Base-by-base conservation (phyloP, 768 basidiomycete genomes). In the Lentinula boryana region DNA sequence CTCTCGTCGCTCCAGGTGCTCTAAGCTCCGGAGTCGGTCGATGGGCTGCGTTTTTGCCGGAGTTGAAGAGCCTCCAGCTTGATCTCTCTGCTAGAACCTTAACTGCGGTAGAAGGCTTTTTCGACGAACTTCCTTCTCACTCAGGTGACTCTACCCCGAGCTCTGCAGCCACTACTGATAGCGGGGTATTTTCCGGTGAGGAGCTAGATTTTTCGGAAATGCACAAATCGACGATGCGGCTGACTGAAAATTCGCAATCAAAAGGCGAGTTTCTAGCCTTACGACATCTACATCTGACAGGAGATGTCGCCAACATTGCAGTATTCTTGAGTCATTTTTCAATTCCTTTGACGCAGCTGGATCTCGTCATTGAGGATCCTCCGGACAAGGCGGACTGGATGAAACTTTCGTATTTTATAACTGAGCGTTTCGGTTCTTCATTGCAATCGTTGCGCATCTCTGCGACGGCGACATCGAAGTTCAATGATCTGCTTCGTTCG, bases 91-190 rank as follows among this genome's bases (percentile, higher is more conserved):
- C 85, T 59, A 77, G 87, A 60, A 82, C 86, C 3, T 72, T 80
- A 58, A 84, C 84, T 33, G 85, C 86, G 0, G 85, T 91, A n/a
- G 88, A 90, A 72, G 86, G 87, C 18, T 92, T 92, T 72, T 92
- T 92, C 69, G 85, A 86, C 68, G 84, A 89, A 57, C 75, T 91
- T 64, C 74, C 76, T 63, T 74, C 80, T 15, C 78, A 81, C 44
- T 89, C 89, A 0, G 90, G 89, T n/a, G 77, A 78, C 62, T 82
- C 82, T 32, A 88, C 89, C 12, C 90, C 89, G 5, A 84, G 79
- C 63, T 88, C 88, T 10, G 79, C 84, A 13, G 79, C 75, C 27
- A 85, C 87, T 56, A 86, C 80, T 44, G 89, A 91, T 71, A 89
- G 87, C 65, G 88, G 89, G 44, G 83, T 91, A 62, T 90, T 88